Conservation (phyloP, 805 yeast species). For the Yarrowia keelungensis region DNA sequence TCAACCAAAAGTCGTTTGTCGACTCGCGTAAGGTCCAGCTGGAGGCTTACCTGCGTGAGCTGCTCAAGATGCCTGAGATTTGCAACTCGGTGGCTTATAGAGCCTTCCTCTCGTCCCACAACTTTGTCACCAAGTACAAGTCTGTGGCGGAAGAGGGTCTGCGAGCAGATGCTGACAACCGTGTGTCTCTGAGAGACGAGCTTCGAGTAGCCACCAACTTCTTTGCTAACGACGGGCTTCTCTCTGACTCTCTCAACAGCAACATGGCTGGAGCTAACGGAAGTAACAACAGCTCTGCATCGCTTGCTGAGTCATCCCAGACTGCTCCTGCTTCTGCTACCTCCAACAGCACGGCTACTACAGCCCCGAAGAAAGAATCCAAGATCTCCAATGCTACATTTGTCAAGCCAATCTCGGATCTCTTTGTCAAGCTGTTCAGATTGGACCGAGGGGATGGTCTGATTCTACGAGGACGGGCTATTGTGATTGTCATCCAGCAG, state of each 20-base stretch:
- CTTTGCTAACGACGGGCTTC: constrained; percentile 15
- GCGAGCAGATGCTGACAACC: constrained; percentile 45
- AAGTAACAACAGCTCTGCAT: constrained; percentile 15
- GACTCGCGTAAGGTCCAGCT: constrained; percentile 69
- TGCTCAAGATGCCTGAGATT: constrained; percentile 69
- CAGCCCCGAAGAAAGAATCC: constrained; percentile 13
- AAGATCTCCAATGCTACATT: constrained; percentile 52
- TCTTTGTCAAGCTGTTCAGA: constrained; percentile 73
- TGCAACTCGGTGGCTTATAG: constrained; percentile 78
- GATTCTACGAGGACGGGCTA: constrained; percentile 79
- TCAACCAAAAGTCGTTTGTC: constrained; percentile 65
- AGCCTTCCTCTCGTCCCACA: constrained; percentile 76
- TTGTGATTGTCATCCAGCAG: constrained; percentile 81
- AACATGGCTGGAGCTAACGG: not conserved
- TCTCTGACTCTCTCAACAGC: constrained; percentile 20
- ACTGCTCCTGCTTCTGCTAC: constrained; percentile 1
- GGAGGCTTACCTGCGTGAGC: constrained; percentile 64
- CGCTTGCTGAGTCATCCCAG: constrained; percentile 7
- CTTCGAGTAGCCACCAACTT: constrained; percentile 29
- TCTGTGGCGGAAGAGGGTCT: constrained; percentile 28
- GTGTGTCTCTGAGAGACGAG: constrained; percentile 57
- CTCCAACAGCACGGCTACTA: not conserved
- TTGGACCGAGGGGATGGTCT: constrained; percentile 70
- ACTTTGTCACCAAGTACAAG: constrained; percentile 52
- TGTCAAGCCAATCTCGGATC: constrained; percentile 81